Evolutionary conservation across 2,329 filamentous ascomycete genomes (phyloP), one percentile per base, ranked within the genome.

Genomic region (Pyricularia pennisetigena): DNA sequence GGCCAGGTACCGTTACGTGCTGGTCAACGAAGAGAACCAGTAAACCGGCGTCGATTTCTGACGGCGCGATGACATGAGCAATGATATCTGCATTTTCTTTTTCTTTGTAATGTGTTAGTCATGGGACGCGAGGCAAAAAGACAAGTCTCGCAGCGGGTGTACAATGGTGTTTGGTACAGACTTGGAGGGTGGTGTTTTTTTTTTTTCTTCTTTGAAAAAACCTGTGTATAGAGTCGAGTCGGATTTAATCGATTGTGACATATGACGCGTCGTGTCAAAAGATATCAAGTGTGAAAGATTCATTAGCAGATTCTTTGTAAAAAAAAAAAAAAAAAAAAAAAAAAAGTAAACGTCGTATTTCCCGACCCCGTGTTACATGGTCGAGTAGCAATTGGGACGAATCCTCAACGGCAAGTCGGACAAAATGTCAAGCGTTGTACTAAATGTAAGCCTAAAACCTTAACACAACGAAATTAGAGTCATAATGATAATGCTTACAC

Each of bases 1-100:
- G 75, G 82, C 83, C 4, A 78, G 82, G 65, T 85, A 82, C 70
- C 75, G 83, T 71, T 84, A 82, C 72, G 81, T 83, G 7, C 74
- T 83, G 61, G 79, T 81, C 3, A 82, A 82, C 68, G 78, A 70
- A 61, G 59, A 62, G 28, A 59, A 67, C 57, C 10, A 28, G 30
- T 26, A 20, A 67, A 57, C 3, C 9, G 2, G 5, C 16, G 41
- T 49, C 20, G 41, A 49, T 49, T 49, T n/a, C 16, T 16, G 12
- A 41, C 35, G 41, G 41, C 16, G 26, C 7, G 23, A 9, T 10
- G 30, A 64, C 14, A 23, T 64, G 68, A 23, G 41, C 41, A 49
- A 49, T n/a, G 41, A 49, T 49, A n/a, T 49, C 20, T 49, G 41
- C 41, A n/a, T 49, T 14, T 35, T 6, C 3, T 35, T 35, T 35